Evolutionary conservation across 2,329 filamentous ascomycete species (phyloP).

Genomic region (Cercospora zeae-maydis): DNA sequence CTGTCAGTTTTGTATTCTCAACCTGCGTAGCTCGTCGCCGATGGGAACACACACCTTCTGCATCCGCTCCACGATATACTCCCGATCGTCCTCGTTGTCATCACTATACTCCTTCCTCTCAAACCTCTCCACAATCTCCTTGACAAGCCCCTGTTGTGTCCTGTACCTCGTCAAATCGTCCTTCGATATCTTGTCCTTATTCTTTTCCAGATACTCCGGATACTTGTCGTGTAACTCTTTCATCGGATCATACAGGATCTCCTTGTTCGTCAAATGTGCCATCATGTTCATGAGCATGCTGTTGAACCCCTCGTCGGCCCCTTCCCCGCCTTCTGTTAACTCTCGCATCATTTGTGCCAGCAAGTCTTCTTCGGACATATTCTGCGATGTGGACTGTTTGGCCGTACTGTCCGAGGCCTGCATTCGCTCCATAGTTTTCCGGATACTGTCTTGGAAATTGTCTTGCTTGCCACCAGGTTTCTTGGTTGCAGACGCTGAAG

Average conservation of each 20-base stretch:
- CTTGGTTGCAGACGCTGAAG: slow-evolving; percentile 1
- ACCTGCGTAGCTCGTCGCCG: neutral
- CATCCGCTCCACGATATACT: slow-evolving; percentile 96
- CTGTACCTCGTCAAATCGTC: slow-evolving; percentile 78
- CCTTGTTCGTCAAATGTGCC: slow-evolving; percentile 97
- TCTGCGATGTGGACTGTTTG: slow-evolving; percentile 64
- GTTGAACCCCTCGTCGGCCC: slow-evolving; percentile 77
- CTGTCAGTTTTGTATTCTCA: neutral
- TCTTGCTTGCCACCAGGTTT: slow-evolving; percentile 35
- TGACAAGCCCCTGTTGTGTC: slow-evolving; percentile 73
- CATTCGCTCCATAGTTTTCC: slow-evolving; percentile 94
- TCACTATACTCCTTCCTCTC: slow-evolving; percentile 79
- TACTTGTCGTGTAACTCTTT: slow-evolving; percentile 94
- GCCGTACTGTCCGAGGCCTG: slow-evolving; percentile 82
- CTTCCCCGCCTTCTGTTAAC: slow-evolving; percentile 64
- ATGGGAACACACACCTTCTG: slow-evolving; percentile 67
- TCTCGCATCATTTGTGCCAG: slow-evolving; percentile 90
- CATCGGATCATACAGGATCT: slow-evolving; percentile 98
- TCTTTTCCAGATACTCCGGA: slow-evolving; percentile 80
- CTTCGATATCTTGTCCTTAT: slow-evolving; percentile 59
- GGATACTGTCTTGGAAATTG: slow-evolving; percentile 88
- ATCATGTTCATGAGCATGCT: slow-evolving; percentile 98
- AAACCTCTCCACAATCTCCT: slow-evolving; percentile 84
- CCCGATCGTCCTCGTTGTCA: slow-evolving; percentile 72
- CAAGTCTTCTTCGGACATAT: slow-evolving; percentile 65